Base-by-base conservation (phyloP, 495 filamentous ascomycete species). In the Poronia punctata region DNA sequence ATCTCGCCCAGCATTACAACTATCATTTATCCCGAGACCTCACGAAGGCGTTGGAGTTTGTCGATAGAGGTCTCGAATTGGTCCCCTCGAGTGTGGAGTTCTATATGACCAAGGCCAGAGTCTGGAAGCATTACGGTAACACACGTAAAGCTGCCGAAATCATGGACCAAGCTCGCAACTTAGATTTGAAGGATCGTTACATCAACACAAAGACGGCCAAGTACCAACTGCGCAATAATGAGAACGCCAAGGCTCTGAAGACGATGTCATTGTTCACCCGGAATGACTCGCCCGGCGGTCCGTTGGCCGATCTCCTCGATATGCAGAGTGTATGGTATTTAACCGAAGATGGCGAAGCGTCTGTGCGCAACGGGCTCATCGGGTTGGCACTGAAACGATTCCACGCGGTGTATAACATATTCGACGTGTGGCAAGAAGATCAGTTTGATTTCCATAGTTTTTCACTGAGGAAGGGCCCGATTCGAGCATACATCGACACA, bases 241-340 rank as follows among this genome's bases (percentile, higher is more conserved):
- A 94, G 52, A 90, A 84, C 51, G 87, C 93, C 34, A 80, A 78
- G 51, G 90, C 79, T 0, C 65, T 96, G 20, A 73, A 82, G 19
- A 93, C 86, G 17, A 89, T 97, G 86, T 84, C 88, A 58, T 77
- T 95, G 38, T 99, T 99, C 65, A 99, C 92, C 0, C 75, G 89
- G 37, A 70, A 67, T 35, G 92, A 99, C 50, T 84, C 87, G 4
- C 75, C 80, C 9, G 89, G 88, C 10, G 93, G 92, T 2, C 82
- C 92, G 18, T 62, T 97, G 22, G 85, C 83, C 27, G 92, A 99
- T 61, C 77, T 99, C 12, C 79, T 88, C 39, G 92, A 99, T 46
- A 97, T 99, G 93, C 92, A 99, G 61, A 95, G 93, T 55, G 80
- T 95, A 45, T 99, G 92, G 92, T 99, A 82, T 60, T 61, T 97